These are phyloP conservation scores for Cyberlindnera bimundalis DNA, from an alignment of 805 yeast species.

Conservation along the genomic window DNA sequence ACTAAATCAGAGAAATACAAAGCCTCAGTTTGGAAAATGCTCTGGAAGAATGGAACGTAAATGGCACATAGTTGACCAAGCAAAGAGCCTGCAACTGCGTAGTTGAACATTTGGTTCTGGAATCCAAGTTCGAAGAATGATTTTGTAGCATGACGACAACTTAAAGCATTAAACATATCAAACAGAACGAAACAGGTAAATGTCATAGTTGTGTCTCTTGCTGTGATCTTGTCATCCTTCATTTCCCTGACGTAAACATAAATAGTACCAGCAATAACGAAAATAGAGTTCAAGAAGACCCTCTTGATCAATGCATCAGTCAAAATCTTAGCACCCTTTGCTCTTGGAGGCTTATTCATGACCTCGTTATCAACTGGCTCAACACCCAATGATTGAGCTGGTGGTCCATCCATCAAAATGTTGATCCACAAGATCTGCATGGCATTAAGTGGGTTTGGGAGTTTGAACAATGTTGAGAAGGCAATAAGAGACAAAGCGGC, in stretches of 20 bases:
- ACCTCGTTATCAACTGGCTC: constrained; percentile 96
- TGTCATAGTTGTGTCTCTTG: constrained; percentile 98
- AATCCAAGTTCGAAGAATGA: constrained; percentile 80
- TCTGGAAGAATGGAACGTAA: constrained; percentile 89
- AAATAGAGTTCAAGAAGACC: constrained; percentile 67
- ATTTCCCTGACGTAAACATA: constrained; percentile 83
- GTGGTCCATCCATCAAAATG: constrained; percentile 98
- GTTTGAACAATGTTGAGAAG: constrained; percentile 75
- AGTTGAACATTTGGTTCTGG: constrained; percentile 84
- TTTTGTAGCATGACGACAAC: constrained; percentile 86
- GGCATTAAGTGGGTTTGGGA: constrained; percentile 94
- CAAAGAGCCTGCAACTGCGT: constrained; percentile 85
- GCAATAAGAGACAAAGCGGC: constrained; percentile 93
- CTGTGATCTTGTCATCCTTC: constrained; percentile 77
- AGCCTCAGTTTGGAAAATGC: constrained; percentile 93
- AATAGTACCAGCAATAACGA: constrained; percentile 84
- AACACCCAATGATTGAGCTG: constrained; percentile 96
- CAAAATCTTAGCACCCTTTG: constrained; percentile 78
- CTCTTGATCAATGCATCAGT: constrained; percentile 67
- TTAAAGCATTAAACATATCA: constrained; percentile 94
- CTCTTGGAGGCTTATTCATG: constrained; percentile 95
- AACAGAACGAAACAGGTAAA: constrained; percentile 94
- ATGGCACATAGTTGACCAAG: constrained; percentile 92
- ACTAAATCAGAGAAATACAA: constrained; percentile 65
- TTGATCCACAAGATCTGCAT: constrained; percentile 99